phyloP scores from a whole-genome alignment of 257 asterid species.

The Solanum sparsipilum region DNA sequence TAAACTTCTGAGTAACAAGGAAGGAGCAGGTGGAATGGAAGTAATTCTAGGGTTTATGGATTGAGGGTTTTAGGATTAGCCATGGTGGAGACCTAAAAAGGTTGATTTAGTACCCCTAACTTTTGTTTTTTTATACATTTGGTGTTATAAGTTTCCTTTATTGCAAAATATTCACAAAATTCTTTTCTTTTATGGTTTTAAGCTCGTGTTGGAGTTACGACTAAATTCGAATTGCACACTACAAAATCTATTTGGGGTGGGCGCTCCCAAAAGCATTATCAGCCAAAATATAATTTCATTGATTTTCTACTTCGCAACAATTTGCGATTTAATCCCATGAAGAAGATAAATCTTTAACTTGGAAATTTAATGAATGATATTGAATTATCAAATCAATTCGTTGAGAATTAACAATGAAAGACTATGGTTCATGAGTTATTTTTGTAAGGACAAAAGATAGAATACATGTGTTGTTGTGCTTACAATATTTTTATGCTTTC shows the following conservation, averaged over 20 bases:
- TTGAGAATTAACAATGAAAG: not conserved
- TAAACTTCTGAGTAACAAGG: not conserved
- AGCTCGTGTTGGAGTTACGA: rapidly evolving
- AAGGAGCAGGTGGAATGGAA: not conserved
- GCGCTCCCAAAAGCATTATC: not conserved
- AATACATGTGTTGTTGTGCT: not conserved
- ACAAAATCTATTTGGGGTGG: rapidly evolving
- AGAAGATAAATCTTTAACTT: not conserved
- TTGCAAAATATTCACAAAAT: not conserved
- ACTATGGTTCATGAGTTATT: not conserved
- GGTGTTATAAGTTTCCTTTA: not conserved
- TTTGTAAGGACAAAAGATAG: not conserved
- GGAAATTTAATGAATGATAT: not conserved
- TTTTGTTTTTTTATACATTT: not conserved
- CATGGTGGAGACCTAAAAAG: not conserved
- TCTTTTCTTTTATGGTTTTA: not conserved
- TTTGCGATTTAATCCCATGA: not conserved
- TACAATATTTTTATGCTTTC: not conserved
- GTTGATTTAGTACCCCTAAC: not conserved
- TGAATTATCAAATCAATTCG: not conserved
- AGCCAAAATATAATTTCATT: not conserved
- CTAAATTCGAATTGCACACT: no score
- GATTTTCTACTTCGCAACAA: not conserved
- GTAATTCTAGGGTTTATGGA: not conserved
- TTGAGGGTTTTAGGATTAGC: not conserved